Conservation (phyloP, 164 flowering plant species). For the Pachysandra terminalis region DNA sequence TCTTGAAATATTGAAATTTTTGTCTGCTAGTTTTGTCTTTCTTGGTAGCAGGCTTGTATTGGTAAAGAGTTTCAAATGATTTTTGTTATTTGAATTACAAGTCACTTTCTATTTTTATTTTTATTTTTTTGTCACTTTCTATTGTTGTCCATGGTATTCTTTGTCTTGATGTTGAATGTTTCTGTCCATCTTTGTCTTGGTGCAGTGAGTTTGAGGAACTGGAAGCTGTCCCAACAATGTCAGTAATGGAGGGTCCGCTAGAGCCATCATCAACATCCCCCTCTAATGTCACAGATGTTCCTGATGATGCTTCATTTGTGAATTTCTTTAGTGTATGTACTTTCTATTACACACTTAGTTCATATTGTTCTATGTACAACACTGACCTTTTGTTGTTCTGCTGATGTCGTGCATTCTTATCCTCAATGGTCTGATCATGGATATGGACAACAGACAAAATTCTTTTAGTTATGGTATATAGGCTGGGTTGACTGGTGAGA, state of each 20-base stretch:
- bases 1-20: neutral
- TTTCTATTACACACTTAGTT: neutral
- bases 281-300: slow-evolving; percentile 43
- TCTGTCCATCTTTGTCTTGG: neutral
- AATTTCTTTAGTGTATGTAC: slow-evolving; percentile 81
- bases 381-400: neutral
- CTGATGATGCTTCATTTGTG: slow-evolving; percentile 75
- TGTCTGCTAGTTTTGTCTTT: neutral
- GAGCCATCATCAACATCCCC: slow-evolving; percentile 65
- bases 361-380: neutral
- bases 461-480: no score
- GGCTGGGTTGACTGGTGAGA: no score
- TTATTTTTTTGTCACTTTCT: neutral
- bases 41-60: neutral
- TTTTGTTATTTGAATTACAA: neutral
- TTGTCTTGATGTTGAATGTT: neutral
- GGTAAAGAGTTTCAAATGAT: neutral
- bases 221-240: slow-evolving; percentile 85
- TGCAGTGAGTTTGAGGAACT: slow-evolving; percentile 88
- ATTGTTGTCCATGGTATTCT: neutral
- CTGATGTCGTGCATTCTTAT: neutral
- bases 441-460: neutral
- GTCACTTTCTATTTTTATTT: neutral
- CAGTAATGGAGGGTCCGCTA: slow-evolving; percentile 87
- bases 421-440: neutral